phyloP scores from a whole-genome alignment of 495 filamentous ascomycete species.

The Elasticomyces elasticus region DNA sequence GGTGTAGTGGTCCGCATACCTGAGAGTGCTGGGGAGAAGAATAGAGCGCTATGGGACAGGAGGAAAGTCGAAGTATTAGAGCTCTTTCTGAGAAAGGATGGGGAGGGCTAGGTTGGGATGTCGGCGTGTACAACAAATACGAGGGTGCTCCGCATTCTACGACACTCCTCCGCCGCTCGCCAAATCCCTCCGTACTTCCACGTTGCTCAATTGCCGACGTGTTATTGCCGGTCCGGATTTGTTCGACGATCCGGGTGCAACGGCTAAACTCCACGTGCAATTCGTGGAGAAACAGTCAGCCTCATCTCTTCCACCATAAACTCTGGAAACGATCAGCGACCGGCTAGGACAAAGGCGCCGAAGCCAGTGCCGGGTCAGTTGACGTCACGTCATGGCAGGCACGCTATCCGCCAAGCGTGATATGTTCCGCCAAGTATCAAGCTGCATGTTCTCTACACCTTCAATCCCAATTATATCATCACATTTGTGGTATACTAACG shows the following conservation, averaged over 20 bases:
- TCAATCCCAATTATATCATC: neutral
- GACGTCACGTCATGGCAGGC: too few species aligned
- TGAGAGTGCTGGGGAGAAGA: neutral
- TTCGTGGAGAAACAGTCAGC: neutral
- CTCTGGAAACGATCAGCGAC: too few species aligned
- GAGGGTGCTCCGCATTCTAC: neutral
- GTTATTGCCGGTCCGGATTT: neutral
- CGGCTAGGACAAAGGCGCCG: too few species aligned
- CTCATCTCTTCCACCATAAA: neutral
- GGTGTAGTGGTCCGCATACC: neutral
- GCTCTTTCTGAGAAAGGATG: constrained; percentile 9
- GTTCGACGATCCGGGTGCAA: neutral
- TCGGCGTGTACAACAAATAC: neutral
- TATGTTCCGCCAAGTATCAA: neutral
- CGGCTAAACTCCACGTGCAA: neutral
- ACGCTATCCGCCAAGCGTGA: neutral
- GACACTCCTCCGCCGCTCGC: neutral
- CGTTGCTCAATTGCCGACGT: neutral
- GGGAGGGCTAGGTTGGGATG: neutral
- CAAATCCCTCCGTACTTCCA: neutral
- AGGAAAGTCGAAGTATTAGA: constrained; percentile 5
- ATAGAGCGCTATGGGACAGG: constrained; percentile 1
- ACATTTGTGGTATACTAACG: too few species aligned
- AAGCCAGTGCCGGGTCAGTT: too few species aligned
- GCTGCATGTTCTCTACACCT: neutral